Conservation (phyloP, 805 yeast species). For the Sugiyamaella americana region DNA sequence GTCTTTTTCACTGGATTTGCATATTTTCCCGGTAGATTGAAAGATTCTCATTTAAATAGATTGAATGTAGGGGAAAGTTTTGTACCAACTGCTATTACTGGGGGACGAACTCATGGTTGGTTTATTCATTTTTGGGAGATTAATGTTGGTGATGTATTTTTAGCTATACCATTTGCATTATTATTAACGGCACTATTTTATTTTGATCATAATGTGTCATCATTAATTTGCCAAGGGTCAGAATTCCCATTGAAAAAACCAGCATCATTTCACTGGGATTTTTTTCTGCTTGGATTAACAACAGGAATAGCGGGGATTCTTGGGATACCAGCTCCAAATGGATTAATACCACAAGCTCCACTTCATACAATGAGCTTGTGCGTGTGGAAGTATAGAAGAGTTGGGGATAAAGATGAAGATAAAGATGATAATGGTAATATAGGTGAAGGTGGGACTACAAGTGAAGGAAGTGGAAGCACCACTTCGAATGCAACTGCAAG, state of each 20-base stretch:
- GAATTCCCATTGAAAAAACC: slow-evolving; percentile 81
- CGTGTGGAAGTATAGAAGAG: slow-evolving; percentile 39
- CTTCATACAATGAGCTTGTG: slow-evolving; percentile 77
- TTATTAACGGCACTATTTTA: slow-evolving; percentile 78
- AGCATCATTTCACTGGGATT: slow-evolving; percentile 89
- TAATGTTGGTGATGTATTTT: slow-evolving; percentile 66
- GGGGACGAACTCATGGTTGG: slow-evolving; percentile 52
- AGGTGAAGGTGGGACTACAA: background rate
- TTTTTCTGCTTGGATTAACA: slow-evolving; percentile 72
- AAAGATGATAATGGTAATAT: background rate
- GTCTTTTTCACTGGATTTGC: slow-evolving; percentile 87
- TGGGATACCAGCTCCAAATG: slow-evolving; percentile 95
- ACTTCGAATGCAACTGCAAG: no score
- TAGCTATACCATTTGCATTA: slow-evolving; percentile 90
- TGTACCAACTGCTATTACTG: slow-evolving; percentile 52
- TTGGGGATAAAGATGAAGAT: background rate
- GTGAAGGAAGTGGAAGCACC: background rate
- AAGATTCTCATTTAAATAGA: slow-evolving; percentile 48
- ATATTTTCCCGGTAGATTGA: slow-evolving; percentile 80
- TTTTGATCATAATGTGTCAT: slow-evolving; percentile 92
- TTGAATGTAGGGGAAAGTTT: slow-evolving; percentile 70
- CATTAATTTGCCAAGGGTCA: slow-evolving; percentile 83
- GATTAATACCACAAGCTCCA: slow-evolving; percentile 96
- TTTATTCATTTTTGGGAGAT: slow-evolving; percentile 73
- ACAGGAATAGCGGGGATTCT: slow-evolving; percentile 83